Percentiles rank a stretch among this genome's conserved stretches.
phyloP scores from a whole-genome alignment of 2,329 filamentous ascomycete species.

The Botrytis fabae region DNA sequence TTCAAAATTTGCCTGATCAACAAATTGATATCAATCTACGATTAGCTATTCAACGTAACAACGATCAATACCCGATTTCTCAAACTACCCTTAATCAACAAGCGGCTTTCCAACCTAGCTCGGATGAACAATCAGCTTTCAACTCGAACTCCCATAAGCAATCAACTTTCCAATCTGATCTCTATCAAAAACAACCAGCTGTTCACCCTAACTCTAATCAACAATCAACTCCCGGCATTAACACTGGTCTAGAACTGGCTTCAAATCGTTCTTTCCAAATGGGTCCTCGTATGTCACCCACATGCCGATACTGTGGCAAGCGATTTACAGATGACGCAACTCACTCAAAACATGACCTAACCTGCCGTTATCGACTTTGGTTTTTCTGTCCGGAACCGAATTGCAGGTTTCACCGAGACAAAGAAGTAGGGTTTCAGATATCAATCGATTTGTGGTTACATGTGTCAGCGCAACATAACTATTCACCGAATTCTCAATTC shows the following conservation, averaged over 20 bases:
- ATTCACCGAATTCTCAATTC: accelerated
- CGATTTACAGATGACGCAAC: too few species aligned
- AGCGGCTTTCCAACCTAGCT: neutral
- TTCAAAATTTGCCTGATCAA: neutral
- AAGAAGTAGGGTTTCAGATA: accelerated
- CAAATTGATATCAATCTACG: neutral
- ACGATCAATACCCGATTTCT: neutral
- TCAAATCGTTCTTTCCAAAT: neutral
- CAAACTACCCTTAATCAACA: neutral
- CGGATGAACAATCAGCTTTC: neutral
- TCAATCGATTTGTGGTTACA: neutral
- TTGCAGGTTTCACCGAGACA: neutral
- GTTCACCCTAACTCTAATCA: neutral
- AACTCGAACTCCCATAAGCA: neutral
- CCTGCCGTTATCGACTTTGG: neutral
- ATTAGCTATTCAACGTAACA: neutral
- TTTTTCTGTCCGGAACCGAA: neutral
- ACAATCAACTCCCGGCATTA: neutral
- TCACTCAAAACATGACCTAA: too few species aligned
- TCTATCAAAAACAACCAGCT: neutral
- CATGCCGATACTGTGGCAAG: neutral
- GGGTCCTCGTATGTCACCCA: neutral
- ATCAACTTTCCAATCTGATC: neutral
- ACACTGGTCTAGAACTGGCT: neutral
- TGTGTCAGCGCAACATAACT: neutral